A percentile compares a stretch with the other conserved stretches of the same genome.
These are phyloP conservation scores for Cyclostephanos tholiformis DNA, from an alignment of 108 stramenopile genomes.

Conservation along the genomic window DNA sequence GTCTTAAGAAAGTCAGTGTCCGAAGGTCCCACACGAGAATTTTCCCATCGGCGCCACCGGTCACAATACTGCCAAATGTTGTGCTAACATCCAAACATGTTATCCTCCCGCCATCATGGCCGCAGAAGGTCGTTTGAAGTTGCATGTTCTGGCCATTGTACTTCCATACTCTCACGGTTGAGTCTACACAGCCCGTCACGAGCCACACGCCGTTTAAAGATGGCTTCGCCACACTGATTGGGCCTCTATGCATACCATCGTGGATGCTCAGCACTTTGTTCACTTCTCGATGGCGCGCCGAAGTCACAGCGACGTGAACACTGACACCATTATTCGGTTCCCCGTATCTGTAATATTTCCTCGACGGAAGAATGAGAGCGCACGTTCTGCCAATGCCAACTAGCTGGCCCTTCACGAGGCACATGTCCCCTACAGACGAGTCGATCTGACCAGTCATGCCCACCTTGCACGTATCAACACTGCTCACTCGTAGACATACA, in stretches of 20 bases:
- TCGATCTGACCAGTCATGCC: conserved; percentile 73
- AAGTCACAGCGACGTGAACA: conserved; percentile 72
- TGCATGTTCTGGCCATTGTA: conserved; percentile 71
- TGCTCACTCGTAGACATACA: conserved; percentile 60
- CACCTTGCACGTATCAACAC: conserved; percentile 68
- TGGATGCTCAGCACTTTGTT: conserved; percentile 91
- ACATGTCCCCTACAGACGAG: conserved; percentile 86
- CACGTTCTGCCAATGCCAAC: conserved; percentile 84
- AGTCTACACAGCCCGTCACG: conserved; percentile 90
- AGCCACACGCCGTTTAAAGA: conserved; percentile 80
- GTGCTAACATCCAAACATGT: conserved; percentile 87
- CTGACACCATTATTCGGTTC: conserved; percentile 84
- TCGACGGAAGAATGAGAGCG: conserved; percentile 67
- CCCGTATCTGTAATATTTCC: conserved; percentile 81
- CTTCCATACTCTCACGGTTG: conserved; percentile 92
- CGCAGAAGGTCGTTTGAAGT: conserved; percentile 83
- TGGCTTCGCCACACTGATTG: conserved; percentile 78
- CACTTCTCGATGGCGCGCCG: conserved; percentile 69
- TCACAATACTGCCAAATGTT: conserved; percentile 86
- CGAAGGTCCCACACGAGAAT: conserved; percentile 94
- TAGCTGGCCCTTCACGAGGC: conserved; percentile 76
- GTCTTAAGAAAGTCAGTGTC: conserved; percentile 85
- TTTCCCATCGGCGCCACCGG: conserved; percentile 84
- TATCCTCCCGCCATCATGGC: conserved; percentile 89
- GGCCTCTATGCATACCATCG: conserved; percentile 87